Conservation (phyloP, 2,329 filamentous ascomycete genomes). For the Chaetoscypha palmicola region DNA sequence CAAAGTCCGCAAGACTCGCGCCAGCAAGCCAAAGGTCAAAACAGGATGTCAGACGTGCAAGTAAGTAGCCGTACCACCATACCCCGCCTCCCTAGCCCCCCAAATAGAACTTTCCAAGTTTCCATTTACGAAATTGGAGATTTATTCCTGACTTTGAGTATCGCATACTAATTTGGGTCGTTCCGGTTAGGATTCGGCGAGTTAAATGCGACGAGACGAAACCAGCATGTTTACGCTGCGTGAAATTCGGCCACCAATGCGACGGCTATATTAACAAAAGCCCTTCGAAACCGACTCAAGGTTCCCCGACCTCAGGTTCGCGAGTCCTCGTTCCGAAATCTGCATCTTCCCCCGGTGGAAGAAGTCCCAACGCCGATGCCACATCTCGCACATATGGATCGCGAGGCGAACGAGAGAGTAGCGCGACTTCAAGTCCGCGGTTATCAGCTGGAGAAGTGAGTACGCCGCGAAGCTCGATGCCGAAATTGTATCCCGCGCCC, state of each 20-base stretch:
- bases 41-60: conserved; percentile 31
- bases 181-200: conserved; percentile 27
- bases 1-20: conserved; percentile 17
- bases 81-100: not conserved
- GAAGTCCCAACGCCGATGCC: not conserved
- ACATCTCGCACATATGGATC: too few species aligned
- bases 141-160: too few species aligned
- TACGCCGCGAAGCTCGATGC: not conserved
- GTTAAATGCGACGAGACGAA: conserved; percentile 32
- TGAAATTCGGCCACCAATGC: conserved; percentile 28
- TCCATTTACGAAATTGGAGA: conserved; percentile 6
- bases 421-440: conserved; percentile 1
- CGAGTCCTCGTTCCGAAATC: conserved; percentile 4
- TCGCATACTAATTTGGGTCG: too few species aligned
- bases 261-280: conserved; percentile 26
- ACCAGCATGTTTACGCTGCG: conserved; percentile 27
- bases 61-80: conserved; percentile 18
- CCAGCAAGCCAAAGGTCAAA: conserved; percentile 29
- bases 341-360: not conserved
- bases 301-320: not conserved
- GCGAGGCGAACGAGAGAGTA: too few species aligned
- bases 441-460: not conserved
- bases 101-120: not conserved
- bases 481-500: conserved; percentile 6
- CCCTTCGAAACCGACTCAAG: conserved; percentile 4